These are phyloP conservation scores for Aleurites moluccanus DNA, from an alignment of 441 rosid species.

Conservation along the genomic window DNA sequence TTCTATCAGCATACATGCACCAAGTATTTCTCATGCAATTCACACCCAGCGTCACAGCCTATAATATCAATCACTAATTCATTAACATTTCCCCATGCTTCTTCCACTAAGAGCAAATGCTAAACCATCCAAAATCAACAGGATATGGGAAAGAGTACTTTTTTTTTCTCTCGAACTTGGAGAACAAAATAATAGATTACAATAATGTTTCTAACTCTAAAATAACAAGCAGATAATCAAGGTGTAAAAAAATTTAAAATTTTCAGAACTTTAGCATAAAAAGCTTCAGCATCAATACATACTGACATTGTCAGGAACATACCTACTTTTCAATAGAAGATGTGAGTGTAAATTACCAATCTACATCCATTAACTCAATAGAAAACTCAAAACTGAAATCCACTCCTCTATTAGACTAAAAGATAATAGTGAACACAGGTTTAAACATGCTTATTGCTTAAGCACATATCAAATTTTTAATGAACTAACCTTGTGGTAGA, in stretches of 20 bases:
- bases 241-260: neutral
- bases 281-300: neutral
- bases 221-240: neutral
- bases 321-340: neutral
- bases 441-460: no score
- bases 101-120: neutral
- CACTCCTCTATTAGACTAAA: neutral
- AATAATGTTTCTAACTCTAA: neutral
- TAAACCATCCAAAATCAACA: neutral
- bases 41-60: neutral
- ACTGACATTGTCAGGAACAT: neutral
- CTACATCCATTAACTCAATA: neutral
- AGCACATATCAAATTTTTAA: no score
- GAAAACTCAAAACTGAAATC: neutral
- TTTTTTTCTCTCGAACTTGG: neutral
- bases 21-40: neutral
- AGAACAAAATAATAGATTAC: neutral
- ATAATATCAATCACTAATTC: neutral
- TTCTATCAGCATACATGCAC: neutral
- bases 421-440: neutral
- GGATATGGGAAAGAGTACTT: neutral
- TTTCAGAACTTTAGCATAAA: neutral
- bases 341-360: neutral
- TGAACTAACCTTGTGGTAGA: constrained; percentile 61
- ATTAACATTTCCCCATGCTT: neutral